These are phyloP conservation scores for Chytriomyces sp. DNA, from an alignment of 192 early-diverging fungal genomes.

Conservation along the genomic window DNA sequence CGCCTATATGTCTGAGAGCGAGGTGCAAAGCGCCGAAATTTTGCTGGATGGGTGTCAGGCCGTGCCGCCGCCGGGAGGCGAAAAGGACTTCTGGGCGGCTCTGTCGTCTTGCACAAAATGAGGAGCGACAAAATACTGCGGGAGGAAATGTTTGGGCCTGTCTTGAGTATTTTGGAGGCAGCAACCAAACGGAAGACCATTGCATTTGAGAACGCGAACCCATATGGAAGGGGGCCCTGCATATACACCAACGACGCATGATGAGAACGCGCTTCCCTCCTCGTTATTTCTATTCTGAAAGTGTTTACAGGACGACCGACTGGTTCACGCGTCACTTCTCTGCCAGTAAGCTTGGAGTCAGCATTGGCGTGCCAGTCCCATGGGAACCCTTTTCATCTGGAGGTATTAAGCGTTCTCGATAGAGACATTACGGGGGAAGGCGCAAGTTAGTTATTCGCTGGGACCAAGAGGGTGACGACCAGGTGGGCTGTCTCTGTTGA, in stretches of 20 bases:
- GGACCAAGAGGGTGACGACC: constrained; percentile 72
- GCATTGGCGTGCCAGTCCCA: constrained; percentile 71
- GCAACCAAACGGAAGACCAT: constrained; percentile 63
- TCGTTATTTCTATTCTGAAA: constrained; percentile 40
- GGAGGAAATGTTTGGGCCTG: constrained; percentile 84
- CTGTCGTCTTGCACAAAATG: constrained; percentile 66
- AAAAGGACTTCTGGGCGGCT: constrained; percentile 72
- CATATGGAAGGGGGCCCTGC: constrained; percentile 41
- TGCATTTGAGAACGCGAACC: constrained; percentile 72
- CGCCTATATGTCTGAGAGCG: constrained; percentile 52
- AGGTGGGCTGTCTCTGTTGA: constrained; percentile 70
- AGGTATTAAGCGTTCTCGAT: constrained; percentile 66
- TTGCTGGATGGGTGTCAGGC: constrained; percentile 70
- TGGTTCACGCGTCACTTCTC: constrained; percentile 67
- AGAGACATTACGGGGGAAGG: constrained; percentile 67
- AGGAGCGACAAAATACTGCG: constrained; percentile 64
- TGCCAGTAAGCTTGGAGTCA: constrained; percentile 83
- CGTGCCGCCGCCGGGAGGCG: constrained; percentile 1
- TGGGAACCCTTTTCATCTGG: constrained; percentile 82
- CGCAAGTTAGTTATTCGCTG: constrained; percentile 76
- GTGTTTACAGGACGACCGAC: constrained; percentile 62
- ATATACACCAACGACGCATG: constrained; percentile 29
- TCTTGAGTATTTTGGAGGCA: constrained; percentile 66
- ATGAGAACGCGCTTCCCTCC: not conserved
- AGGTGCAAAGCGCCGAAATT: constrained; percentile 57